A percentile compares a stretch with the other conserved stretches of the same genome.
These are phyloP conservation scores for Cryptosporidium viatorum DNA, from an alignment of 169 alveolate species.

Conservation along the genomic window DNA sequence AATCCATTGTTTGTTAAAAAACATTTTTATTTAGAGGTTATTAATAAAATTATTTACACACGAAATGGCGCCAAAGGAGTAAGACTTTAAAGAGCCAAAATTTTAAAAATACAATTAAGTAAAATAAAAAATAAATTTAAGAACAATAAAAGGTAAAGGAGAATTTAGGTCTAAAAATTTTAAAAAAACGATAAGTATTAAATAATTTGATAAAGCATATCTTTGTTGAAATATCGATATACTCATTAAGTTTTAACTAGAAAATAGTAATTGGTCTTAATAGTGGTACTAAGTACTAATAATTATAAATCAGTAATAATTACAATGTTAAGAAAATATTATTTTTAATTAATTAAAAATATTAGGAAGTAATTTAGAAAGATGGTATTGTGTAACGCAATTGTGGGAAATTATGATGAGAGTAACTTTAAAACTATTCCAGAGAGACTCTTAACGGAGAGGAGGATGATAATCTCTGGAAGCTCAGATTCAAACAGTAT, in stretches of 20 bases:
- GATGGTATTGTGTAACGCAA: slow-evolving; percentile 57
- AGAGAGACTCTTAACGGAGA: slow-evolving; percentile 14
- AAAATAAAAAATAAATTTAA: not conserved
- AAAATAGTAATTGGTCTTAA: not conserved
- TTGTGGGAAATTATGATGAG: slow-evolving; percentile 46
- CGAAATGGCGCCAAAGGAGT: slow-evolving; percentile 55
- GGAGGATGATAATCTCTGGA: slow-evolving; percentile 3
- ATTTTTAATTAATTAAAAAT: not conserved
- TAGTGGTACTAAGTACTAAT: not conserved
- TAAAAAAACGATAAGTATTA: not conserved
- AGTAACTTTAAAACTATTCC: slow-evolving; percentile 5
- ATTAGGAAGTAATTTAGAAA: not conserved
- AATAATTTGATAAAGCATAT: not conserved
- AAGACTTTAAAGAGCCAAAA: slow-evolving; percentile 8
- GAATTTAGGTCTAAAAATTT: not conserved
- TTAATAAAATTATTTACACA: slow-evolving; percentile 27
- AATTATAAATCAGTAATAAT: not conserved
- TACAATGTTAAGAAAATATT: not conserved
- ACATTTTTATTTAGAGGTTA: not conserved
- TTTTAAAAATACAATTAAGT: not conserved
- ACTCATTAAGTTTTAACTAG: not conserved
- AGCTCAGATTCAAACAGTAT: not conserved
- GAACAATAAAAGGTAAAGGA: not conserved
- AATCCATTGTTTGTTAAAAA: slow-evolving; percentile 2
- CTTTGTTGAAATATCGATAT: not conserved